Evolutionary conservation across 257 asterid species (phyloP), one percentile per base, ranked within the genome.

Genomic region (Coffea canephora): DNA sequence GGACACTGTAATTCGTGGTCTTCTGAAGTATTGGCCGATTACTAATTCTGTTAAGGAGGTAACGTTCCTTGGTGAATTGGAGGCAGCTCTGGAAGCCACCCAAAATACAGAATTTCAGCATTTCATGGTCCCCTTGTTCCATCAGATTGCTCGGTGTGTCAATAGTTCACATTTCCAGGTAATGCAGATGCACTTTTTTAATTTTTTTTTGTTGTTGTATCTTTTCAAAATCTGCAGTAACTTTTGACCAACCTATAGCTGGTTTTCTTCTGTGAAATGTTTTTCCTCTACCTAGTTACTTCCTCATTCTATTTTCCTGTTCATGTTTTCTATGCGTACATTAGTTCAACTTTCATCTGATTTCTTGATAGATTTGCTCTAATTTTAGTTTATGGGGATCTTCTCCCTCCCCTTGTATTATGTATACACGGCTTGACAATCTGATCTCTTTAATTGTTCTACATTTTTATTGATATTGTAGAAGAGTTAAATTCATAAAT

Each of bases 161-260:
- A 84, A 79, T 77, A 84, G 89, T 80, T 83, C 86, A 27, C 89
- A 86, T 72, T 86, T 86, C 77, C 89, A 86, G 89, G 89, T 86
- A 81, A 61, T 39, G n/a, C 10, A 36, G 36, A 48, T 2, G 0
- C 52, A 48, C 10, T 1, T 48, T 48, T 48, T 14, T 8, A 2
- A 8, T 48, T 48, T 48, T 10, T 13, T 54, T 18, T 13, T 14
- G 16, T 18, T 18, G 23, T 54, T 18, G 61, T 54, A 19, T 54
- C 12, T 14, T 14, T 54, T 5, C 16, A 54, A 54, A 11, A 18
- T 21, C 61, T 54, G 18, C 21, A 13, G 61, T 18, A 54, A 13
- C 61, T 54, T 54, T 13, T 54, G 6, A 1, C 4, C 3, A 13
- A 13, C 61, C 23, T 15, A 11, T 48, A 48, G 52, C 52, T 48